Evolutionary conservation across 306 rosid genomes (phyloP), one percentile per base, ranked within the genome.

Genomic region (Pterocarpus macrocarpus): DNA sequence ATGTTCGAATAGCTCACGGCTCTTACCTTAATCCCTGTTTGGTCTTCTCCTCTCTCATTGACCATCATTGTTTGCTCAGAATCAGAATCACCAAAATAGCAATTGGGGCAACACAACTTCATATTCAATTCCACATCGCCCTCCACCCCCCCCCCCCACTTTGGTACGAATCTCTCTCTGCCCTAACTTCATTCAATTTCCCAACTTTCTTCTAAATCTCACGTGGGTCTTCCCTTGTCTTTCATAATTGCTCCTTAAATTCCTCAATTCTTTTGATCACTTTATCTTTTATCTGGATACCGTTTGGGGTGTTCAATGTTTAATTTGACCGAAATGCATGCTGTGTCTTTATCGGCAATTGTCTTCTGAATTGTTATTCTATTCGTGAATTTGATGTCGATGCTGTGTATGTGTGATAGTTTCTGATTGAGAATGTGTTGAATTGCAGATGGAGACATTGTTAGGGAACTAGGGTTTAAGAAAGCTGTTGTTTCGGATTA

Each of bases 401-500:
- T 55, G n/a, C 5, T 14, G 2, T 47, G 14, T 47, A 47, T 47
- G 53, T 14, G 17, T 50, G 57, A 1, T 50, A n/a, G 4, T 75
- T 68, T 68, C 82, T 86, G 85, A 90, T 86, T 65, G 77, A 41
- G 15, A 79, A 64, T 85, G 78, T 84, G 78, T 5, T 84, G 67
- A 84, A 85, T 76, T 73, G 56, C 85, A 78, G 91, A 81, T 86
- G 70, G 38, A 55, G 50, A 33, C 73, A 3, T 50, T 73, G 28
- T 76, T 66, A 12, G 87, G 85, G 85, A 82, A 79, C 84, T 88
- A 85, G 90, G 97, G 90, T 83, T 91, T 85, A 74, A 73, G 87
- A 73, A 68, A 84, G 87, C 71, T 82, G 69, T 41, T 79, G 76
- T 81, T 55, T 77, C 64, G 45, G 82, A 84, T 90, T 63, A 61